Conservation (phyloP, 345 rosid genomes). For the Firmiana major region DNA sequence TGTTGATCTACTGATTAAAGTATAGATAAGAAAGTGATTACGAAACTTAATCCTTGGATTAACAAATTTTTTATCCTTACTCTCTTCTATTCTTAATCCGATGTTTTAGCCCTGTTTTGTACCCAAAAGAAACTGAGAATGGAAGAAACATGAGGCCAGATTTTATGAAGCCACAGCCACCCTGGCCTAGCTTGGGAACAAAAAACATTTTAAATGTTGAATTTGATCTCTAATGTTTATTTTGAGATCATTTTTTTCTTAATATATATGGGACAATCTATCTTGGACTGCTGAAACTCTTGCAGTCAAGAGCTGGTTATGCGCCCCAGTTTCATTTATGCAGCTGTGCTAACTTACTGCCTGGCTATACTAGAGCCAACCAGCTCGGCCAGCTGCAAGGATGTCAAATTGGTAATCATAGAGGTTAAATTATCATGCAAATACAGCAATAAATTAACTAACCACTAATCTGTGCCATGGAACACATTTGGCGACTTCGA, state of each 20-base stretch:
- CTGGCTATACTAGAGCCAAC: constrained; percentile 64
- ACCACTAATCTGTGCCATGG: not conserved
- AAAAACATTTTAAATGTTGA: not conserved
- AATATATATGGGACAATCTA: constrained; percentile 48
- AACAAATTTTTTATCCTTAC: no score
- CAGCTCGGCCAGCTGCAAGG: constrained; percentile 91
- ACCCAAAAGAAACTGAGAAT: no score
- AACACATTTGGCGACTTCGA: not conserved
- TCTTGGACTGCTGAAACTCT: constrained; percentile 54
- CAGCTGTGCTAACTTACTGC: constrained; percentile 79
- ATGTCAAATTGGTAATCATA: constrained; percentile 5
- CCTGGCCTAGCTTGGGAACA: no score
- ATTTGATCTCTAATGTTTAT: not conserved
- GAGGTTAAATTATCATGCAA: not conserved
- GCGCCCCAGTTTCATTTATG: constrained; percentile 44
- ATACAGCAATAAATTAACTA: not conserved
- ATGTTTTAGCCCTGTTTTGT: no score
- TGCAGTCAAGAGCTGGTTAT: constrained; percentile 69
- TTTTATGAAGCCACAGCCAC: no score
- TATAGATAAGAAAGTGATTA: no score
- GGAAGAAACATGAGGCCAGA: no score
- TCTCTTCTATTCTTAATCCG: no score
- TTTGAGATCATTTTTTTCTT: not conserved
- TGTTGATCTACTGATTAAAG: no score
- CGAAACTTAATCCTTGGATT: no score